Evolutionary conservation across 106 monocot species (phyloP).

Genomic region (Platanthera guangdongensis): DNA sequence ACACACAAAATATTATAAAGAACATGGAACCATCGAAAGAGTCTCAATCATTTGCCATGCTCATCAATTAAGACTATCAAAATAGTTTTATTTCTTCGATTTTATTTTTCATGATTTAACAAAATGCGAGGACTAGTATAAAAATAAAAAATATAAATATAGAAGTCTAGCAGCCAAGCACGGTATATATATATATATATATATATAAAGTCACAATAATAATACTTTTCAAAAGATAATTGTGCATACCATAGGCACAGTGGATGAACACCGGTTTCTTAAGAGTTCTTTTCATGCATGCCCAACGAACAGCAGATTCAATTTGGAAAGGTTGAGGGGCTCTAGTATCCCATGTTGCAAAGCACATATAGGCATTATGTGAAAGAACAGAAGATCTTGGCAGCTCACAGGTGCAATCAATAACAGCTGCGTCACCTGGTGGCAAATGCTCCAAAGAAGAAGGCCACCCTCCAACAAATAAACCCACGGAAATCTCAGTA

Average conservation of each 20-base stretch:
- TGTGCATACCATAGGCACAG: slow-evolving; percentile 67
- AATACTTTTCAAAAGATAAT: slow-evolving; percentile 1
- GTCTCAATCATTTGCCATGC: too few relatives aligned
- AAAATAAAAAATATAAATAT: not conserved
- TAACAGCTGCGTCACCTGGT: slow-evolving; percentile 65
- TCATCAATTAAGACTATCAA: too few relatives aligned
- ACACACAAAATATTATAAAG: too few relatives aligned
- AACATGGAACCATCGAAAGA: too few relatives aligned
- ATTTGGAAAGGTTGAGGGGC: slow-evolving; percentile 61
- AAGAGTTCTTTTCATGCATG: slow-evolving; percentile 52
- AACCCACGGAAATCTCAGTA: slow-evolving; percentile 59
- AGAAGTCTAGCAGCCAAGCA: not conserved
- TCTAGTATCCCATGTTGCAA: slow-evolving; percentile 91
- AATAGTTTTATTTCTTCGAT: too few relatives aligned
- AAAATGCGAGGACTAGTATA: not conserved
- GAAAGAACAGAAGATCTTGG: slow-evolving; percentile 48
- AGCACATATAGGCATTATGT: slow-evolving; percentile 54
- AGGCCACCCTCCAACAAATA: slow-evolving; percentile 93
- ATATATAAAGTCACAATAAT: not conserved
- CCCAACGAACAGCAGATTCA: slow-evolving; percentile 86
- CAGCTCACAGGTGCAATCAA: slow-evolving; percentile 98
- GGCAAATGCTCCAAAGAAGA: slow-evolving; percentile 56
- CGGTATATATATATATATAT: not conserved
- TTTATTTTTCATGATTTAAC: too few relatives aligned
- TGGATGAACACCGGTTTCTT: slow-evolving; percentile 74